phyloP scores from a whole-genome alignment of 345 rosid genomes.

The Brassica napus region DNA sequence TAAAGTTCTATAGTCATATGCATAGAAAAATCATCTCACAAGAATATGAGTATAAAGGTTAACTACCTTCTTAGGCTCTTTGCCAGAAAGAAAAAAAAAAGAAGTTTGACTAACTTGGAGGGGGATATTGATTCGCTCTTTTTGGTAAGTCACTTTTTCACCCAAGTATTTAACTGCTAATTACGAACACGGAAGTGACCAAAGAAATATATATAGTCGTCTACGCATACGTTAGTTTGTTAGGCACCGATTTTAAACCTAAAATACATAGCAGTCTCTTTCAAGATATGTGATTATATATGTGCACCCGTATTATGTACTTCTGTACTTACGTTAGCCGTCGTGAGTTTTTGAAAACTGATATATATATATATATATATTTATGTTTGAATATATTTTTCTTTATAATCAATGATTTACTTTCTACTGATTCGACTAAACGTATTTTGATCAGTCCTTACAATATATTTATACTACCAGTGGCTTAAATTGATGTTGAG shows the following conservation, averaged over 20 bases:
- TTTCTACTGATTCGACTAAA: constrained; percentile 1
- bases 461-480: neutral
- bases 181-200: constrained; percentile 11
- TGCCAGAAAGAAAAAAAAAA: neutral
- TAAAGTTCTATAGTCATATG: neutral
- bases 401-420: neutral
- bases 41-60: constrained; percentile 15
- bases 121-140: constrained; percentile 1
- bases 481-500: constrained; percentile 8
- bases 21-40: neutral
- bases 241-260: constrained; percentile 31
- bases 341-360: neutral
- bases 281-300: neutral
- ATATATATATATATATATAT: too few species aligned
- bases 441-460: neutral
- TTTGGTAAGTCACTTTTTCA: constrained; percentile 18
- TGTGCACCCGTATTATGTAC: neutral
- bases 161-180: constrained; percentile 14
- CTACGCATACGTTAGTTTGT: constrained; percentile 7
- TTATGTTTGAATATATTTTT: neutral
- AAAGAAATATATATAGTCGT: neutral
- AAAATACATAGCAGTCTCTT: neutral
- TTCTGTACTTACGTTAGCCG: neutral
- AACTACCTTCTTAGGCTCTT: neutral
- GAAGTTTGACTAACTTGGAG: constrained; percentile 7